Evolutionary conservation across 495 filamentous ascomycete genomes (phyloP), one percentile per base, ranked within the genome.

Genomic region (Annulohypoxylon maeteangense): DNA sequence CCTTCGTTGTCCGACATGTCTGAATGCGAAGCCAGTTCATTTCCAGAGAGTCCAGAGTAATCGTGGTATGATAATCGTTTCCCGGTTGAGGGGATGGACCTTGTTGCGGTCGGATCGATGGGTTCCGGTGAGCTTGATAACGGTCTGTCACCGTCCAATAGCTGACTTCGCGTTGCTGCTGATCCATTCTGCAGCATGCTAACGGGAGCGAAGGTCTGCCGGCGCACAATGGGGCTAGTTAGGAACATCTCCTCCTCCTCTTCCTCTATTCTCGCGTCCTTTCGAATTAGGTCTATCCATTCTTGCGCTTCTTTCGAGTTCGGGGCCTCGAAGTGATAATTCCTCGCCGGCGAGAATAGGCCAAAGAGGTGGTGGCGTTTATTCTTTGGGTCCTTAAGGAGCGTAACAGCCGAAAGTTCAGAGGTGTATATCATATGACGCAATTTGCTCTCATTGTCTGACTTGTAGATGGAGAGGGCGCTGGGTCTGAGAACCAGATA

Each of bases 391-490:
- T 97, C 93, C 74, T 92, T 94, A 55, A 98, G 88, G 55, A 91
- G 85, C 0, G 94, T 92, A 32, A 97, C 92, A 3, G 95, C 95
- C 4, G 94, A 97, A 62, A 98, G 86, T 65, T 99, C 95, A 34
- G 92, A 92, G 47, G 98, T 87, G 74, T 88, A 89, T 67, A 99
- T 88, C 72, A 96, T 94, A 72, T 93, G 91, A 23, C 92, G 90
- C 7, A 99, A 87, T 76, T 95, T 93, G 71, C 91, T 92, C 75
- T 97, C 93, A 73, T 93, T 90, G 60, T 93, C 88, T 71, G 94
- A 90, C 76, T 95, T 95, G 88, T 99, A 99, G 67, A 97, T 93
- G 36, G 93, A 98, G 22, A 98, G 87, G n/a, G 92, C 86, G 75
- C 97, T 97, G 1, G 95, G 94, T 51, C 95, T 91, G 31, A 99